Base-by-base conservation (phyloP, 768 basidiomycete species). In the Suillus paluster region DNA sequence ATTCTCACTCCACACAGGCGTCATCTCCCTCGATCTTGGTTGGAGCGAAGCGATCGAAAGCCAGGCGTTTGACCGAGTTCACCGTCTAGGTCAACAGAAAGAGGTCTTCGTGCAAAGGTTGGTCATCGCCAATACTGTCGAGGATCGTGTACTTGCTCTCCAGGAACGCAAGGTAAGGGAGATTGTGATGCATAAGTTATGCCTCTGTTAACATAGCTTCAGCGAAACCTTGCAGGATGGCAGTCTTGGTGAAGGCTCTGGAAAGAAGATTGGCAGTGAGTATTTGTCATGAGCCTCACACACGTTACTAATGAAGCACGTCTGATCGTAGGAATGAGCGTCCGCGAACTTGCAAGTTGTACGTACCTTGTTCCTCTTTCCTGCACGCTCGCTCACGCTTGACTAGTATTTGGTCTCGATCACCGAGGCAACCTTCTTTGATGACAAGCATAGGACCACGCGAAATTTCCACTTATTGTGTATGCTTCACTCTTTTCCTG, bases 101-200 rank as follows among this genome's bases (percentile, higher is more conserved):
- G 60, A 78, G 1, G 88, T 88, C 14, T 64, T 75, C 23, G 83
- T 88, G 14, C 76, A 85, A 44, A 82, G 86, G 11, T 77, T 88
- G 7, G 86, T 88, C 34, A 85, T 88, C 42, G 70, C 73, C 2
- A 77, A 86, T 63, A 87, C 86, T 0, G 85, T 89, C 36, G 91
- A 92, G 68, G 86, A 91, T 67, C 80, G 90, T n/a, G 85, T 93
- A 36, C 77, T 90, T 30, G 78, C 77, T 0, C 74, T 92, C 63
- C 89, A 90, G 66, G 80, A 84, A 45, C 78, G 84, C 60, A 89
- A 89, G 79, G 82, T 81, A 60, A 21, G 71, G 61, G 23, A n/a
- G 11, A 25, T 23, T 39, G 38, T 57, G n/a, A 58, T 41, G 3
- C 25, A 57, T 46, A n/a, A 27, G 19, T 49, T 2, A 45, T 44